phyloP scores from a whole-genome alignment of 352 stramenopile species.

The Globisporangium irregulare region DNA sequence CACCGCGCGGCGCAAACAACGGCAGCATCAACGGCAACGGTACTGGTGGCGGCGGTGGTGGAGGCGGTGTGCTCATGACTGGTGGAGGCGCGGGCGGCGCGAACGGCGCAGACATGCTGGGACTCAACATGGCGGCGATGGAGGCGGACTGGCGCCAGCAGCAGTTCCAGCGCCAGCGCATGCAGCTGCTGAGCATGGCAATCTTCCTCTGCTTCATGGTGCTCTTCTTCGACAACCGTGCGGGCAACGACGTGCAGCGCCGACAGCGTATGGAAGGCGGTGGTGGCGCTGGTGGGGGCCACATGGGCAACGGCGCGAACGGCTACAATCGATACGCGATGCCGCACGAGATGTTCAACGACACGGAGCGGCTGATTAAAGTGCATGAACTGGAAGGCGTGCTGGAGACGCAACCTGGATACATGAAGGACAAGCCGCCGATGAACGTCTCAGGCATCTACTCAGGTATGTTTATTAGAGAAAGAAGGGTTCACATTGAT shows the following conservation, averaged over 20 bases:
- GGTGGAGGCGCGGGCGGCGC: background rate
- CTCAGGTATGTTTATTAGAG: conserved; percentile 35
- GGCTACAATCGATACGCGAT: conserved; percentile 39
- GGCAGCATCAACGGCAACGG: background rate
- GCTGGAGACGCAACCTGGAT: conserved; percentile 44
- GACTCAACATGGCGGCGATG: conserved; percentile 59
- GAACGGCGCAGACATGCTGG: conserved; percentile 29
- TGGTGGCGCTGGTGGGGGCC: background rate
- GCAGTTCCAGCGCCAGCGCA: conserved; percentile 85
- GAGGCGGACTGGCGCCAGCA: conserved; percentile 80
- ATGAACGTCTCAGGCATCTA: conserved; percentile 82
- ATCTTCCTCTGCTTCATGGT: conserved; percentile 89
- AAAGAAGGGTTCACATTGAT: background rate
- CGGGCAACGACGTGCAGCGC: conserved; percentile 31
- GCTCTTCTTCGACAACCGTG: conserved; percentile 82
- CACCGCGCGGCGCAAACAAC: conserved; percentile 31
- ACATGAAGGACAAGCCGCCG: conserved; percentile 33
- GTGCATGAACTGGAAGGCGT: conserved; percentile 49
- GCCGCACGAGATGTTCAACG: conserved; percentile 52
- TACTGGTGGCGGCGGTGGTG: background rate
- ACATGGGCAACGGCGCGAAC: conserved; percentile 15
- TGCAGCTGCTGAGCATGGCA: conserved; percentile 85
- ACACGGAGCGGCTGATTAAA: conserved; percentile 51
- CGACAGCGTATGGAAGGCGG: conserved; percentile 16
- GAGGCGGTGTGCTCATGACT: background rate